Base-by-base conservation (phyloP, 163 green algal genomes). In the Coccomyxa subellipsoidea region DNA sequence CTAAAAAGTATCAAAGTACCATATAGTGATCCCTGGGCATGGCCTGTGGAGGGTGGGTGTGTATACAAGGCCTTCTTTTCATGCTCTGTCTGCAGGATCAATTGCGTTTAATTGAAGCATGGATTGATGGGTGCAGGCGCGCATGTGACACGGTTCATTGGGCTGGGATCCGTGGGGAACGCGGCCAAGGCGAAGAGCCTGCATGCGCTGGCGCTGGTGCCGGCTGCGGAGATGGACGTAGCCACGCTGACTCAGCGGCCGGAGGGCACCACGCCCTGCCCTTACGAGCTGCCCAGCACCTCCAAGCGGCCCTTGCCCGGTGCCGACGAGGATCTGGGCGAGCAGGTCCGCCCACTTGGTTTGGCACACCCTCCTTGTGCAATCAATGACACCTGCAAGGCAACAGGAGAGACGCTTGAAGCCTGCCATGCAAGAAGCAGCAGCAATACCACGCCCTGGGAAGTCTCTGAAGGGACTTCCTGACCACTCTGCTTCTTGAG, bases 121-220 rank as follows among this genome's bases (percentile, higher is more conserved):
- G 47, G 21, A 18, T 59, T 59, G 47, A 59, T 59, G 47, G 66
- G 23, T 70, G 47, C 72, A 80, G 80, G 80, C 15, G 66, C 85
- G 9, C 88, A 93, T 35, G 91, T 90, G 0, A 97, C 94, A 7
- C 87, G 94, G 66, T 98, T 98, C 88, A 87, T 97, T 15, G 88
- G 81, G 0, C 88, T 98, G 31, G 93, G 88, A 9, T 84, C 88
- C 21, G 85, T 95, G 70, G 77, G 85, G 73, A 91, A 91, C 76
- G 38, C 80, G 29, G 80, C 37, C 53, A 92, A 92, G 87, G 86
- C 92, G 76, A 95, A 95, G 86, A 91, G 86, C 69, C 80, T 98
- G 82, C 93, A 97, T 79, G 94, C 94, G 15, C 90, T 98, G 34
- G 88, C 70, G 1, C 86, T 98, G 53, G 87, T 88, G 36, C 92